These are phyloP conservation scores for Colletotrichum liaoningense DNA, from an alignment of 2,329 filamentous ascomycete genomes.

Conservation along the genomic window DNA sequence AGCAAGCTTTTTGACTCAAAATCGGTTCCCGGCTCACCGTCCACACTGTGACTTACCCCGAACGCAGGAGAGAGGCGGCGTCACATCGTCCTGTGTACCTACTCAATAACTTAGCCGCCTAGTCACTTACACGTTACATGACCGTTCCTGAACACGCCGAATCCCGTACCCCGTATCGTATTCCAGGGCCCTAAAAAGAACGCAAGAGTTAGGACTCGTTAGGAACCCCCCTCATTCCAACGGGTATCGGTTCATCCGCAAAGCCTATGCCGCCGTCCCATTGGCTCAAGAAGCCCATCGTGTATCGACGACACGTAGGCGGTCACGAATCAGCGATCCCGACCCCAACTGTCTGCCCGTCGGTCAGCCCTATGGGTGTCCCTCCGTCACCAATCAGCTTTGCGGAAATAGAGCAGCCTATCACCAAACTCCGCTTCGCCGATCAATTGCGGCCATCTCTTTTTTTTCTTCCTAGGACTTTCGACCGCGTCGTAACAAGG, in stretches of 20 bases:
- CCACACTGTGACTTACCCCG: background rate
- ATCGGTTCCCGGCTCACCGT: conserved; percentile 1
- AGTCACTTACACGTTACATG: conserved; percentile 5
- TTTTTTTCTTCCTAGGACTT: background rate
- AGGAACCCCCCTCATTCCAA: conserved; percentile 3
- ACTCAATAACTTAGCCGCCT: background rate
- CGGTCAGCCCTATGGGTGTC: conserved; percentile 32
- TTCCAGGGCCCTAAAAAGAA: background rate
- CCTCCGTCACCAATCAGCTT: conserved; percentile 22
- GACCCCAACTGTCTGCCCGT: conserved; percentile 20
- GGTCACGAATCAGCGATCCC: conserved; percentile 17
- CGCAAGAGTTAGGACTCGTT: background rate
- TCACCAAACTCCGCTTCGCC: conserved; percentile 30
- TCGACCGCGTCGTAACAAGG: conserved; percentile 29
- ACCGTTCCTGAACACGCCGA: conserved; percentile 4
- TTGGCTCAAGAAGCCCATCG: conserved; percentile 21
- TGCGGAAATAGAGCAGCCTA: conserved; percentile 34
- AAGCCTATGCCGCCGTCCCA: conserved; percentile 1
- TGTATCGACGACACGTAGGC: conserved; percentile 31
- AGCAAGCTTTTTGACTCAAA: conserved; percentile 32
- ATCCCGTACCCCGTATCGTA: conserved; percentile 13
- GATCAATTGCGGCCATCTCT: conserved; percentile 15
- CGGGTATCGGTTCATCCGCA: conserved; percentile 1
- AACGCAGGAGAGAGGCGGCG: background rate
- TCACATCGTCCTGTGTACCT: background rate